Base-by-base conservation (phyloP, 2,329 filamentous ascomycete genomes). In the Fusarium concolor region DNA sequence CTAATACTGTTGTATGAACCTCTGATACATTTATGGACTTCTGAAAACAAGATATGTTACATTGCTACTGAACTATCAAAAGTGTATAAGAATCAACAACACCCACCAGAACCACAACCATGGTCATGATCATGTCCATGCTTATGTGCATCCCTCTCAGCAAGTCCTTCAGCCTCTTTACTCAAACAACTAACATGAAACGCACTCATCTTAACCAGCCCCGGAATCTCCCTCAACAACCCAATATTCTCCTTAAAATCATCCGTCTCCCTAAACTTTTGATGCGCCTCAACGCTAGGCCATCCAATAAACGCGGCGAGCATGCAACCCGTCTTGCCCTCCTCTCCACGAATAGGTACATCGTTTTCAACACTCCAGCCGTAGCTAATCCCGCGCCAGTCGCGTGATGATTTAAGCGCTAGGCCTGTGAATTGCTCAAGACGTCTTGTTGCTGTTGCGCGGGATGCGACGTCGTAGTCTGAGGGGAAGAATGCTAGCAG, bases 221-320 rank as follows among this genome's bases (percentile, higher is more conserved):
- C 59, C 0, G 72, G 71, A n/a, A 72, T 67, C 7, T 62, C 67
- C 38, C 71, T 60, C 18, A 77, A 10, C 18, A 76, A 5, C 0
- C 64, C 56, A 24, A 79, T 71, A n/a, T 73, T 73, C 10, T 78
- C 71, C 63, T 79, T 78, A 38, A 81, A 81, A 0, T 65, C 61
- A 10, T 76, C 58, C 8, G 74, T 78, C 31, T 79, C 76, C 3
- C 77, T 70, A 59, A 77, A 82, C 50, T 71, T 70, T 57, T 71
- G 58, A 45, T 82, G 80, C 28, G 76, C 76, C 37, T 81, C 77
- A 2, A 80, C 65, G 33, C 77, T 80, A 0, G 76, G 68, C 80
- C 80, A 82, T 1, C 78, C 79, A 14, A 82, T 74, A 4, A 80
- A 70, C 0, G 65, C 70, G 1, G 62, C 50, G 2, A 76, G 55